Evolutionary conservation across 2,329 filamentous ascomycete species (phyloP), one percentile per base, ranked within the genome.

Genomic region (Cladophialophora immunda): DNA sequence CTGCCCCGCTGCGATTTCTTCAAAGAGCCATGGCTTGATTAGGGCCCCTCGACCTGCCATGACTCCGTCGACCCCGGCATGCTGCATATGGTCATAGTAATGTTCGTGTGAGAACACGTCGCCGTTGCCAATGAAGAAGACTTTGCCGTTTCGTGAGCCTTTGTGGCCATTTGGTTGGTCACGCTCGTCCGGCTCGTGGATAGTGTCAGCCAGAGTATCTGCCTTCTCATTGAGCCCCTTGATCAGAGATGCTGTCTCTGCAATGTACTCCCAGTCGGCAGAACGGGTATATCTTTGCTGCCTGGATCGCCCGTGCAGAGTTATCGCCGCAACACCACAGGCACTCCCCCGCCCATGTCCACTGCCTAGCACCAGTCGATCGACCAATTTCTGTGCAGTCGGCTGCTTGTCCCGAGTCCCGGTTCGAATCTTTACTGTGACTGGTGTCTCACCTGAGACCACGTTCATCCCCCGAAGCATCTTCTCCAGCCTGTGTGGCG

Each of bases 21-120:
- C 95, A 76, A 98, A 99, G 69, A 99, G 84, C 95, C 95, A 99
- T 0, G 95, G 95, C 81, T 99, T 99, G 81, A 98, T 92, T 66
- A 99, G 86, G 9, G 95, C 95, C 64, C 95, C 95, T 68, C 95
- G 92, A n/a, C 90, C 95, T 68, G 98, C 89, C 95, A 99, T 98
- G 76, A 97, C 92, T n/a, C 89, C 89, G 81, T 98, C 94, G 54
- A 98, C 93, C 55, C 88, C 87, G 38, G 92, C 86, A 66, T 94
- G 86, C 56, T 90, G 85, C 45, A 98, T 83, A 75, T 95, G 89
- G 65, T 89, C 82, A 70, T 89, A 89, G 81, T 98, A 98, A 77
- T 98, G 93, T 34, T 89, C 81, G 78, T 98, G 93, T 4, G 93
- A 97, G 81, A 92, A 97, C 79, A 94, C 95, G 80, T 99, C 95